These are phyloP conservation scores for Anastatica hierochuntica DNA, from an alignment of 345 rosid species.

Conservation along the genomic window DNA sequence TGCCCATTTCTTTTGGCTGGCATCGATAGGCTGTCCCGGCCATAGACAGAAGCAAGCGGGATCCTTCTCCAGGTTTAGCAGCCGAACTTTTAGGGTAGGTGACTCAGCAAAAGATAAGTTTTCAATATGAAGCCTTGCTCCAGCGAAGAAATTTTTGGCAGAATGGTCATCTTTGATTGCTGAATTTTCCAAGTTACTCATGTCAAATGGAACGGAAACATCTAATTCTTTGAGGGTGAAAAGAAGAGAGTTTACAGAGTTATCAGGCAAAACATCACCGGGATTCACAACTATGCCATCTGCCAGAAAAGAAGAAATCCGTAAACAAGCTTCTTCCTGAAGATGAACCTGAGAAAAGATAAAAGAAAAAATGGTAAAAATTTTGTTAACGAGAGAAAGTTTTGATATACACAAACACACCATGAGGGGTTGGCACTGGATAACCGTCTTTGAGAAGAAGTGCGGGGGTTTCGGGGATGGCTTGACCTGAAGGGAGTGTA, in stretches of 20 bases:
- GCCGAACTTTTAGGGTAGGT: constrained; percentile 58
- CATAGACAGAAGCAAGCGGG: constrained; percentile 94
- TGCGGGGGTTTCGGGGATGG: constrained; percentile 83
- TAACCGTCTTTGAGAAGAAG: constrained; percentile 74
- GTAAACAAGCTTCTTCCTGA: constrained; percentile 95
- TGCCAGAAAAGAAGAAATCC: constrained; percentile 88
- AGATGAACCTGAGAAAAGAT: constrained; percentile 62
- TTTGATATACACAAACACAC: constrained; percentile 32
- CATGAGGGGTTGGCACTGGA: constrained; percentile 88
- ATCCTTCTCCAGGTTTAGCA: constrained; percentile 85
- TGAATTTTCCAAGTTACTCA: constrained; percentile 32
- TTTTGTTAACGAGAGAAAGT: background rate
- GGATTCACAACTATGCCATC: constrained; percentile 89
- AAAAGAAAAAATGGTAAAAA: constrained; percentile 5
- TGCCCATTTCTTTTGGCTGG: constrained; percentile 91
- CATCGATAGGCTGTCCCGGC: constrained; percentile 86
- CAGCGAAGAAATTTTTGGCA: constrained; percentile 46
- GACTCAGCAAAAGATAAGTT: constrained; percentile 76
- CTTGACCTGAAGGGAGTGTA: constrained; percentile 80
- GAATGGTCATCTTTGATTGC: constrained; percentile 26
- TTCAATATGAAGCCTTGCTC: constrained; percentile 84
- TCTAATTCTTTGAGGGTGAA: constrained; percentile 67
- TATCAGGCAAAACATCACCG: constrained; percentile 67
- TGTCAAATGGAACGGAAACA: constrained; percentile 63
- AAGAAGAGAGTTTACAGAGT: constrained; percentile 57